These are phyloP conservation scores for Penstemon eatonii DNA, from an alignment of 257 asterid species.

Conservation along the genomic window DNA sequence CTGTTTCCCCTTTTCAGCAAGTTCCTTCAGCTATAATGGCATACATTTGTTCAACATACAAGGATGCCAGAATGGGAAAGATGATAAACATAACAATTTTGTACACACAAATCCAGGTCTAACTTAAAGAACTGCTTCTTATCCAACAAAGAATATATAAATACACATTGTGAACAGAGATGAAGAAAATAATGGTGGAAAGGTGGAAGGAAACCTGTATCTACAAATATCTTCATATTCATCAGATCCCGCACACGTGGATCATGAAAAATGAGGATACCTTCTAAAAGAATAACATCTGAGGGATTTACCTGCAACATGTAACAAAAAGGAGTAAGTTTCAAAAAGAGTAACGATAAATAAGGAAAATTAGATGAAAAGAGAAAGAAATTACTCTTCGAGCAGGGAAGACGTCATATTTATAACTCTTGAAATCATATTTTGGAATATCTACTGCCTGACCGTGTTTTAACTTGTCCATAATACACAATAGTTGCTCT, in stretches of 20 bases:
- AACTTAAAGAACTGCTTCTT: constrained; percentile 10
- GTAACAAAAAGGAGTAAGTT: constrained; percentile 22
- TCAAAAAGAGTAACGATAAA: neutral
- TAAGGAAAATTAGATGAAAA: neutral
- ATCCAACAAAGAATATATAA: constrained; percentile 4
- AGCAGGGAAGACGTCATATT: constrained; percentile 64
- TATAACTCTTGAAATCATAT: constrained; percentile 89
- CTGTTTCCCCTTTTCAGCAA: constrained; percentile 8
- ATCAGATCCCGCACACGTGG: constrained; percentile 78
- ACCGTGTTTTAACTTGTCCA: constrained; percentile 80
- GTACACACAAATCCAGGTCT: neutral
- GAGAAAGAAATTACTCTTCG: constrained; percentile 66
- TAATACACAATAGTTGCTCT: constrained; percentile 57
- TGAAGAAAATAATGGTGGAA: constrained; percentile 18
- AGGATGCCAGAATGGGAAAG: neutral
- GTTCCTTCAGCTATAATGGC: constrained; percentile 26
- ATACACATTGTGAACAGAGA: constrained; percentile 6
- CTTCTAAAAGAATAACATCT: constrained; percentile 95
- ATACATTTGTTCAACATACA: neutral
- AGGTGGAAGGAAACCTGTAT: constrained; percentile 70
- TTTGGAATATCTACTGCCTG: constrained; percentile 93
- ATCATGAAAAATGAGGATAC: constrained; percentile 95
- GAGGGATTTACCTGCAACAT: constrained; percentile 90
- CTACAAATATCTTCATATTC: constrained; percentile 99
- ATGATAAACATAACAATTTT: neutral